These are phyloP conservation scores for Cryptosporidium sp. DNA, from an alignment of 169 alveolate genomes.

Conservation along the genomic window DNA sequence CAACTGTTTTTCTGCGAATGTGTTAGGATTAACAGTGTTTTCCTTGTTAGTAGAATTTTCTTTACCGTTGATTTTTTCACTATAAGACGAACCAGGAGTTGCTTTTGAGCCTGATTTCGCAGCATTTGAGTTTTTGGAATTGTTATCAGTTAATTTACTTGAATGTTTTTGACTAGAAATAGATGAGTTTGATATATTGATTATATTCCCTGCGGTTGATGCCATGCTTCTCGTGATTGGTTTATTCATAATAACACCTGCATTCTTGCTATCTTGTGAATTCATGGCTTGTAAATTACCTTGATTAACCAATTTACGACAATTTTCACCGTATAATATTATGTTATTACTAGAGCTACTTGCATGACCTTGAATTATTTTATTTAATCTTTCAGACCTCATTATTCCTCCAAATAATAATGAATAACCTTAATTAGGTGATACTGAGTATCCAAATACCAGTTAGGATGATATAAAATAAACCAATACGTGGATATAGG, in stretches of 20 bases:
- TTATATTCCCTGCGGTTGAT: constrained; percentile 33
- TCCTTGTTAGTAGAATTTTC: constrained; percentile 11
- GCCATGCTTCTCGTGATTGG: constrained; percentile 71
- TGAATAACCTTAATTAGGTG: neutral
- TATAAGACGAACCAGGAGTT: constrained; percentile 3
- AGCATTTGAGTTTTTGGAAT: constrained; percentile 28
- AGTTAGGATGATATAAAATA: neutral
- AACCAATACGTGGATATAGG: neutral
- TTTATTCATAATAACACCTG: constrained; percentile 60
- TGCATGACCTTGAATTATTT: constrained; percentile 31
- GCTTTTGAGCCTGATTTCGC: constrained; percentile 24
- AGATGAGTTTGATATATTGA: constrained; percentile 2
- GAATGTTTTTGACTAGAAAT: constrained; percentile 22
- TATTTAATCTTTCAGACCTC: constrained; percentile 72
- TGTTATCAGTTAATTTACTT: neutral
- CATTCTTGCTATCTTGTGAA: constrained; percentile 42
- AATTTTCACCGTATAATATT: constrained; percentile 40
- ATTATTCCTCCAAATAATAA: neutral
- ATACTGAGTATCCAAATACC: neutral
- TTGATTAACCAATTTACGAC: constrained; percentile 60
- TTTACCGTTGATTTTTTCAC: constrained; percentile 14
- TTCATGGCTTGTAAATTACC: constrained; percentile 30
- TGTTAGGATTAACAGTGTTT: neutral
- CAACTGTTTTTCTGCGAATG: constrained; percentile 59
- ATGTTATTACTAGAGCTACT: constrained; percentile 11